Percentiles rank a stretch among this genome's conserved stretches.
Conservation (phyloP, 805 yeast genomes). For the Hemisphaericaspora nanyangensis region DNA sequence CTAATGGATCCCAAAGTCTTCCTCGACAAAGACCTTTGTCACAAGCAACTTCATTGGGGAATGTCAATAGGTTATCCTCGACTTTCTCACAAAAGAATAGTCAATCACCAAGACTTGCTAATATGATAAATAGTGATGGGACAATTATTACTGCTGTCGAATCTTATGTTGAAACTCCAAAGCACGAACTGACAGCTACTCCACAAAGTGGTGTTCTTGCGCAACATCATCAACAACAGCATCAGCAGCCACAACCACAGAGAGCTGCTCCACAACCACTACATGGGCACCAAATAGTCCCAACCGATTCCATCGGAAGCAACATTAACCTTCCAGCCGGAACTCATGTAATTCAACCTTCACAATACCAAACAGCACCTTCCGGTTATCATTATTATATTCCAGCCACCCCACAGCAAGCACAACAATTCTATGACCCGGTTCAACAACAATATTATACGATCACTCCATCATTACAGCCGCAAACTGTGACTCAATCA, state of each 20-base stretch:
- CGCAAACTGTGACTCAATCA: slow-evolving; percentile 15
- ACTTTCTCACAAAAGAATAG: slow-evolving; percentile 33
- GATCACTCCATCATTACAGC: slow-evolving; percentile 31
- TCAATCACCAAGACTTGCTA: slow-evolving; percentile 35
- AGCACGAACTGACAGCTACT: not conserved
- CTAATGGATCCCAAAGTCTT: slow-evolving; percentile 9
- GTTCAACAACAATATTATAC: slow-evolving; percentile 42
- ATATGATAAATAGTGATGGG: slow-evolving; percentile 44
- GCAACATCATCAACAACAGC: slow-evolving; percentile 6
- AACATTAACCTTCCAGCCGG: not conserved
- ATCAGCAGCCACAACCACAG: slow-evolving; percentile 7
- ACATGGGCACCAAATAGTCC: slow-evolving; percentile 1
- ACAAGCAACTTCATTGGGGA: slow-evolving; percentile 17
- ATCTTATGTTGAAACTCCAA: slow-evolving; percentile 10
- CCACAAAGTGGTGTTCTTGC: slow-evolving; percentile 2
- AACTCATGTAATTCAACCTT: not conserved
- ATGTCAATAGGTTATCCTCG: slow-evolving; percentile 30
- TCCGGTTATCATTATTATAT: slow-evolving; percentile 14
- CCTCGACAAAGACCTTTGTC: slow-evolving; percentile 18
- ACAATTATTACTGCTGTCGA: slow-evolving; percentile 41
- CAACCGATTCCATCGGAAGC: not conserved
- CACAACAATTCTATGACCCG: slow-evolving; percentile 42
- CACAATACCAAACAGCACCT: slow-evolving; percentile 7
- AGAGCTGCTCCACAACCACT: not conserved
- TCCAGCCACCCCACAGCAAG: slow-evolving; percentile 21